These are phyloP conservation scores for Pythium dissotocum DNA, from an alignment of 352 stramenopile genomes.

Conservation along the genomic window DNA sequence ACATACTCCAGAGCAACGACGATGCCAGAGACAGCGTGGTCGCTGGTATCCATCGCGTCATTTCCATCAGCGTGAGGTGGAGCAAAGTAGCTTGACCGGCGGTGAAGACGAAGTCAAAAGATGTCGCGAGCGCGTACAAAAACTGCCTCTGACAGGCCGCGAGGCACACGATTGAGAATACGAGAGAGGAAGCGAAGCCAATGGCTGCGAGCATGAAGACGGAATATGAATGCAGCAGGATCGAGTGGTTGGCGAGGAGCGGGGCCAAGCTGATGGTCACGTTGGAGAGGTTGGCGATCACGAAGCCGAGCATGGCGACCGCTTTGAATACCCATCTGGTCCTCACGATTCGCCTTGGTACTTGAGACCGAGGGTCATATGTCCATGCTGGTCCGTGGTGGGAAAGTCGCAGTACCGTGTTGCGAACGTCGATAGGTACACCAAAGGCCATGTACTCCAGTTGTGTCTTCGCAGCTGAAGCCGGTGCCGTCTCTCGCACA, in stretches of 20 bases:
- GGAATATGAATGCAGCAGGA: background rate
- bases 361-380: no score
- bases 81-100: background rate
- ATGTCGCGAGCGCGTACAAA: background rate
- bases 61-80: background rate
- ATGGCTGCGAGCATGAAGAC: background rate
- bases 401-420: background rate
- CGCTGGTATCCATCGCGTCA: background rate
- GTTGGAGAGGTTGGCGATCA: background rate
- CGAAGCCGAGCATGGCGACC: background rate
- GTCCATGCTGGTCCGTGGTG: no score
- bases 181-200: background rate
- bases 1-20: slow-evolving; percentile 2
- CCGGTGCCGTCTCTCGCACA: no score
- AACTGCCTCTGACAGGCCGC: background rate
- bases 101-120: slow-evolving; percentile 8
- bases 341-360: no score
- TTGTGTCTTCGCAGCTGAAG: background rate
- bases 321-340: background rate
- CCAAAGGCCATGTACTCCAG: background rate
- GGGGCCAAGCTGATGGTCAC: background rate
- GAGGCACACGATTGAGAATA: background rate
- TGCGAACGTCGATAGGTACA: background rate
- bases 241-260: background rate
- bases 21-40: background rate